Percentiles rank a stretch among this genome's conserved stretches.
Evolutionary conservation across 495 filamentous ascomycete species (phyloP).

Genomic region (Tricharina praecox): DNA sequence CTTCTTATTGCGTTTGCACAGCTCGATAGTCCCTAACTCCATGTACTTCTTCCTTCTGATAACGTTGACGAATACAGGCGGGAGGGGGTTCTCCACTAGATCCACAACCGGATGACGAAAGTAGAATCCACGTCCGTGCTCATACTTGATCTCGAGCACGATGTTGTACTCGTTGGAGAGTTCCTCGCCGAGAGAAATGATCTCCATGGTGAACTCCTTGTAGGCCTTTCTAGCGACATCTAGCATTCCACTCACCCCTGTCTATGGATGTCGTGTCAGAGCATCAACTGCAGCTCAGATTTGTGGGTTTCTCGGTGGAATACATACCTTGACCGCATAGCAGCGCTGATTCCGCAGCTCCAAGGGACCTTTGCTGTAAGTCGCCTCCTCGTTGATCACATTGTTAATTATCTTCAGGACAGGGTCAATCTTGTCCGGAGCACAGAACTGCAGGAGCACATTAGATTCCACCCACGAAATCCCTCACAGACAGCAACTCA

Average conservation of each 20-base stretch:
- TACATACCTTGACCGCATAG: slow-evolving; percentile 66
- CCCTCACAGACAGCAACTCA: too few species aligned
- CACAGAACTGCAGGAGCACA: slow-evolving; percentile 38
- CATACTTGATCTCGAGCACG: slow-evolving; percentile 51
- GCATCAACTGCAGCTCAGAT: too few species aligned
- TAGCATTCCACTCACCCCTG: slow-evolving; percentile 68
- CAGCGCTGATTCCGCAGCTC: slow-evolving; percentile 83
- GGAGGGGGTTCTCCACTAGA: slow-evolving; percentile 43
- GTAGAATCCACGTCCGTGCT: slow-evolving; percentile 62
- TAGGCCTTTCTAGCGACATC: slow-evolving; percentile 77
- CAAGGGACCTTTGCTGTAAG: slow-evolving; percentile 60
- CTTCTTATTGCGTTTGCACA: slow-evolving; percentile 44
- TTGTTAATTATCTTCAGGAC: slow-evolving; percentile 48
- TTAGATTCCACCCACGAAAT: neutral
- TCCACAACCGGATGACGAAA: slow-evolving; percentile 50
- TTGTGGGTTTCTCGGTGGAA: too few species aligned
- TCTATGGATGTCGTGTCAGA: slow-evolving; percentile 31
- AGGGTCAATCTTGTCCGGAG: slow-evolving; percentile 39
- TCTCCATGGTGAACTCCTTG: slow-evolving; percentile 66
- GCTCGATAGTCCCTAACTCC: slow-evolving; percentile 70
- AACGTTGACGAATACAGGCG: slow-evolving; percentile 61
- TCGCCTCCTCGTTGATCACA: slow-evolving; percentile 66
- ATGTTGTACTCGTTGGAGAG: slow-evolving; percentile 47
- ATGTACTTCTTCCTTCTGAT: slow-evolving; percentile 52
- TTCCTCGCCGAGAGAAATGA: slow-evolving; percentile 48